phyloP scores from a whole-genome alignment of 2,329 filamentous ascomycete species.

The Exophiala sp. region DNA sequence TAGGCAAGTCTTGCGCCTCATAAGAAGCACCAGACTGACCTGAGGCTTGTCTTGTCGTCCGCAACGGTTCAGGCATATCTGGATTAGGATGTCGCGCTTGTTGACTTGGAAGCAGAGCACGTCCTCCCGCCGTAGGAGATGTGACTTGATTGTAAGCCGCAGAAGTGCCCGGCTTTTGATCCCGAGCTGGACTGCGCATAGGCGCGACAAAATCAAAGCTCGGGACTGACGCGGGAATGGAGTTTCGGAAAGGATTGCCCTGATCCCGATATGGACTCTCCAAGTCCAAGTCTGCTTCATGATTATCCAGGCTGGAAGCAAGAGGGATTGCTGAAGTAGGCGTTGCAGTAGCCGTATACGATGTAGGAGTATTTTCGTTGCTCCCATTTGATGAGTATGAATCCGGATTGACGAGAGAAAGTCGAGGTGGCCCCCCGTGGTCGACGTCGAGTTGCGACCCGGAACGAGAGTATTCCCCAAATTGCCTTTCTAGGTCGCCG shows the following conservation, averaged over 20 bases:
- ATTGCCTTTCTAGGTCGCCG: conserved; percentile 13
- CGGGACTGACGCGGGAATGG: conserved; percentile 25
- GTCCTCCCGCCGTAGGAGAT: conserved; percentile 21
- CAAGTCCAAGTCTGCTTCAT: background rate
- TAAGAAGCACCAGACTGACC: background rate
- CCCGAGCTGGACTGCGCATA: conserved; percentile 12
- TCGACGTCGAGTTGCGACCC: conserved; percentile 13
- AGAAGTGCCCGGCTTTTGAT: conserved; percentile 15
- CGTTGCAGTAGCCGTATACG: conserved; percentile 23
- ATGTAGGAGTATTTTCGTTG: conserved; percentile 28
- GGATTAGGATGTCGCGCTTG: conserved; percentile 29
- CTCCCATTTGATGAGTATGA: conserved; percentile 19
- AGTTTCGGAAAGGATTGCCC: conserved; percentile 28
- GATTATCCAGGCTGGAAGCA: conserved; percentile 5
- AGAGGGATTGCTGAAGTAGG: conserved; percentile 24
- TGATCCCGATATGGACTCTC: conserved; percentile 26
- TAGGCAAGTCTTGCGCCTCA: conserved; percentile 15
- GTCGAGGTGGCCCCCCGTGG: conserved; percentile 18
- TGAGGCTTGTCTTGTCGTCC: conserved; percentile 5
- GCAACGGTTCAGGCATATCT: conserved; percentile 1
- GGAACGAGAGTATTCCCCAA: conserved; percentile 16
- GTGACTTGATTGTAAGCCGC: conserved; percentile 18
- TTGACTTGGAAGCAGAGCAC: conserved; percentile 34
- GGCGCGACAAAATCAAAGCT: conserved; percentile 24
- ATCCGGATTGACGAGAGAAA: conserved; percentile 28